These are phyloP conservation scores for Thymus mandschuricus DNA, from an alignment of 257 asterid genomes.

Conservation along the genomic window DNA sequence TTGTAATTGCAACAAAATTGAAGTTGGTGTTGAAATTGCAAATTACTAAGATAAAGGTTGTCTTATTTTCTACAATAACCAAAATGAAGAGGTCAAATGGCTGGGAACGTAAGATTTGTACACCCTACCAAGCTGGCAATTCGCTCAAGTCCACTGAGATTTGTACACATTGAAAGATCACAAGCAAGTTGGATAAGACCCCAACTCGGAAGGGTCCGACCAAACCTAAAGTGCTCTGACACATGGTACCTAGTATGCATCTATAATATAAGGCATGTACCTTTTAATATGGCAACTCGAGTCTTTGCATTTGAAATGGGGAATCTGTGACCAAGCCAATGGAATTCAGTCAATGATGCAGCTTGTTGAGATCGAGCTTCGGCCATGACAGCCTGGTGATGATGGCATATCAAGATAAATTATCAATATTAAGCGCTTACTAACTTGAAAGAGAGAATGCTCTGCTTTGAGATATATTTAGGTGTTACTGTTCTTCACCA, in stretches of 20 bases:
- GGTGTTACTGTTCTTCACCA: neutral
- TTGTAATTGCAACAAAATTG: too few relatives aligned
- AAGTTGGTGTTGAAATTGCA: too few relatives aligned
- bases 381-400: conserved; percentile 88
- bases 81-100: too few relatives aligned
- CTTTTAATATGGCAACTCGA: conserved; percentile 87
- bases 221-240: conserved; percentile 22
- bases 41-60: too few relatives aligned
- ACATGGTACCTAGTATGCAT: neutral
- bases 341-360: conserved; percentile 91
- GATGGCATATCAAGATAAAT: conserved; percentile 32
- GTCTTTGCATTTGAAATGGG: conserved; percentile 96
- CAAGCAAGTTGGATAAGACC: neutral
- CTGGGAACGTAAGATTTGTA: too few relatives aligned
- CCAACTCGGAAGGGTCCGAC: neutral
- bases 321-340: conserved; percentile 88
- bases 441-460: conserved; percentile 20
- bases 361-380: conserved; percentile 99
- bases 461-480: conserved; percentile 15
- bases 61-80: too few relatives aligned
- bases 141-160: neutral
- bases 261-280: conserved; percentile 42
- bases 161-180: neutral
- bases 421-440: conserved; percentile 21
- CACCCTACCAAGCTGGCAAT: neutral